A percentile compares a stretch with the other conserved stretches of the same genome.
These are phyloP conservation scores for Sporothrix mexicana DNA, from an alignment of 2,329 filamentous ascomycete genomes.

Conservation along the genomic window DNA sequence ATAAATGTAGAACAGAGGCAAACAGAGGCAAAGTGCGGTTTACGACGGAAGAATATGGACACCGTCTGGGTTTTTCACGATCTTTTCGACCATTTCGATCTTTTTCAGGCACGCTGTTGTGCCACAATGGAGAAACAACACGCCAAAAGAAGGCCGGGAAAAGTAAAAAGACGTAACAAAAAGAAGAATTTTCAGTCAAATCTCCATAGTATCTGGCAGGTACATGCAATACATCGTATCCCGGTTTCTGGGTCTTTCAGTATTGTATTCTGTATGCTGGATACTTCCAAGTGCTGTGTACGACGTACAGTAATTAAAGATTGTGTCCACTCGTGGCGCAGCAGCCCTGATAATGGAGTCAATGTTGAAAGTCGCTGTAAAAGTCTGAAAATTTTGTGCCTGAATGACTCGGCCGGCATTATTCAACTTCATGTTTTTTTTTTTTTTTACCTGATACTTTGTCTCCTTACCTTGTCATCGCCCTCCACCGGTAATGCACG, in stretches of 20 bases:
- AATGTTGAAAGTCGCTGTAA: background rate
- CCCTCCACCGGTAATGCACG: background rate
- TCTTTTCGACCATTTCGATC: background rate
- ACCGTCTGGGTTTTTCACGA: background rate
- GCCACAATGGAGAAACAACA: background rate
- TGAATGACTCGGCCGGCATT: background rate
- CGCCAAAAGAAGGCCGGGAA: background rate
- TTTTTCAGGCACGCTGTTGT: too few species aligned
- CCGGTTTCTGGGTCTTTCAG: background rate
- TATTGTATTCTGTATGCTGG: background rate
- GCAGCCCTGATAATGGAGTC: background rate
- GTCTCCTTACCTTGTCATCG: background rate
- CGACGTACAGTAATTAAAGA: too few species aligned
- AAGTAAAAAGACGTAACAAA: background rate
- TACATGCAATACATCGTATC: background rate
- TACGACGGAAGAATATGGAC: slow-evolving; percentile 13
- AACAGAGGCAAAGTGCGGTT: background rate
- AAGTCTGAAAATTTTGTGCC: background rate
- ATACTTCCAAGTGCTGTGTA: too few species aligned
- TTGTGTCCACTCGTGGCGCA: background rate
- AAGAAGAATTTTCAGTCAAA: background rate
- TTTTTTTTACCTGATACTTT: too few species aligned
- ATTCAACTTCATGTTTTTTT: too few species aligned
- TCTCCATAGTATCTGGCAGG: background rate
- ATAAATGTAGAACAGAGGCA: background rate